Base-by-base conservation (phyloP, 495 filamentous ascomycete genomes). In the Neurospora discreta region DNA sequence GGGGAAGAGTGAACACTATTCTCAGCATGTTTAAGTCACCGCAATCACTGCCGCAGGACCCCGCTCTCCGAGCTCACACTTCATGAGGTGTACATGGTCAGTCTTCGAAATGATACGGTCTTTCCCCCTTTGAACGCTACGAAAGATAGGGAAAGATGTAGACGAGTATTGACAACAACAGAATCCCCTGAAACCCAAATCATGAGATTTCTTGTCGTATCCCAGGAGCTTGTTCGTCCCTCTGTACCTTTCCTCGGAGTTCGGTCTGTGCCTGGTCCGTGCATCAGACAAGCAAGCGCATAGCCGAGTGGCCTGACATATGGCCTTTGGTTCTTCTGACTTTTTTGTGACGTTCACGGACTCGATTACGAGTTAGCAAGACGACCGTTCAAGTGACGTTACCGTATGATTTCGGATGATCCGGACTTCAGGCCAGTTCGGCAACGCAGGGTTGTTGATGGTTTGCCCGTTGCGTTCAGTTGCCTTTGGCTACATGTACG, bases 1-100 rank as follows among this genome's bases (percentile, higher is more conserved):
- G 78, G 26, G 65, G 43, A 77, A 71, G 68, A 30, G 44, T 39
- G 44, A 72, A 67, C 68, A 74, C 68, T 39, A 42, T n/a, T 38
- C 30, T 3, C 69, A 73, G 52, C 36, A n/a, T 20, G 70, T 71
- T 13, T 78, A 36, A 74, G 9, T 5, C 13, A 7, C 15, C 26
- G 26, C 7, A 8, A 65, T 65, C 52, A 65, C 23, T 65, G 30
- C 2, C 26, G 2, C 26, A 65, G 5, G 18, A 18, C 18, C 0
- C 18, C 13, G 26, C 6, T 18, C 26, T 65, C 26, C 18, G 6
- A 26, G 13, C 26, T 36, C 52, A 3, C 26, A 7, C 9, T 58
- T 18, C 6, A 65, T 16, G 3, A 33, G 26, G 26, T 18, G 52
- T 7, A 9, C 52, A 26, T 15, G 3, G 1, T 33, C 52, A 18